phyloP scores from a whole-genome alignment of 2,329 filamentous ascomycete species.

The Teratosphaeriaceae sp. region DNA sequence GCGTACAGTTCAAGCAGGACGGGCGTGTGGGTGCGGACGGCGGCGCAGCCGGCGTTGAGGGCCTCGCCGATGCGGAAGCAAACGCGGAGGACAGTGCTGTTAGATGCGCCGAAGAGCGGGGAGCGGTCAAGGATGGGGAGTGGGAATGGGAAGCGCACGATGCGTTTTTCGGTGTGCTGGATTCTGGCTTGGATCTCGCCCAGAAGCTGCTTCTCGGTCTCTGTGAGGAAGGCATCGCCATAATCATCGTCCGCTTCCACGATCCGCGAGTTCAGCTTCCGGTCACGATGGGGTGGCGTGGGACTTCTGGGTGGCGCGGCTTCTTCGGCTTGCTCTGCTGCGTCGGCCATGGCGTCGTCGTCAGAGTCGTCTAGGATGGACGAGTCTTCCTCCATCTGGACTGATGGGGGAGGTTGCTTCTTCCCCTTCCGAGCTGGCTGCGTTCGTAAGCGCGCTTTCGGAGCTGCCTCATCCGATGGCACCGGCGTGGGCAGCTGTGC shows the following conservation, averaged over 20 bases:
- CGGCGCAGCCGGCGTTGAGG: constrained; percentile 42
- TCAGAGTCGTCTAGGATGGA: constrained; percentile 10
- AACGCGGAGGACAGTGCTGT: constrained; percentile 44
- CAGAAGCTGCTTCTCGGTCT: constrained; percentile 18
- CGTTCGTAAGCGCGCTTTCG: not conserved
- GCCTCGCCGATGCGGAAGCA: constrained; percentile 61
- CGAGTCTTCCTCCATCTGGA: constrained; percentile 12
- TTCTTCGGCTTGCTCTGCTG: constrained; percentile 10
- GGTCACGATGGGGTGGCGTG: constrained; percentile 17
- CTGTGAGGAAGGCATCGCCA: constrained; percentile 22
- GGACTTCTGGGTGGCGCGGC: not conserved
- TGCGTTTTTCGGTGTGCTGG: constrained; percentile 30
- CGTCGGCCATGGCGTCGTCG: constrained; percentile 12
- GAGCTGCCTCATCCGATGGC: not conserved
- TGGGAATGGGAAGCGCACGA: constrained; percentile 49
- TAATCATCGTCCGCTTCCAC: constrained; percentile 26
- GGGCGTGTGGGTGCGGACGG: constrained; percentile 42
- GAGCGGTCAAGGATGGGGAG: constrained; percentile 44
- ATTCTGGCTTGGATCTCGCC: constrained; percentile 6
- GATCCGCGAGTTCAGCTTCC: constrained; percentile 24
- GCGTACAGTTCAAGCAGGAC: constrained; percentile 58
- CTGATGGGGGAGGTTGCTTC: not conserved
- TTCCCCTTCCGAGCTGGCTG: not conserved
- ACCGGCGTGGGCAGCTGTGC: constrained; percentile 6
- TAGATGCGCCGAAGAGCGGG: constrained; percentile 47